Evolutionary conservation across 768 basidiomycete species (phyloP).

Genomic region (Lanmaoa pseudosensibilis): DNA sequence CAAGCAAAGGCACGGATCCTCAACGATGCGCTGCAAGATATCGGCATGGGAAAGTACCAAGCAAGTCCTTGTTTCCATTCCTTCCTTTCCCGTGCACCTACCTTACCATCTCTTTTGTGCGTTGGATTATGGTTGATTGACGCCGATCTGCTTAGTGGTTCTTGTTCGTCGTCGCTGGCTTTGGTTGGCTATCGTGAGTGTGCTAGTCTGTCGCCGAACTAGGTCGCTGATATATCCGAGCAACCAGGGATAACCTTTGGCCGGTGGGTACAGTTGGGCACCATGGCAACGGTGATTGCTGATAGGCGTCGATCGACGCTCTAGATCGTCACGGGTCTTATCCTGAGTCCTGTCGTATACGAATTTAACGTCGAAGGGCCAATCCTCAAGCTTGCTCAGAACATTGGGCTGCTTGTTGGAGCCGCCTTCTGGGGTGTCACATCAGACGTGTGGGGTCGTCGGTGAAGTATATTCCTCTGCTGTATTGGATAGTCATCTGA

Average conservation of each 20-base stretch:
- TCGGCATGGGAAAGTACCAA: constrained; percentile 74
- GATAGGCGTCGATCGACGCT: neutral
- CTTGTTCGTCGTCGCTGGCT: constrained; percentile 66
- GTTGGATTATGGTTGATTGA: neutral
- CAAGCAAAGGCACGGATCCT: constrained; percentile 56
- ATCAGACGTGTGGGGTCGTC: constrained; percentile 71
- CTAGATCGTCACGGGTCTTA: constrained; percentile 64
- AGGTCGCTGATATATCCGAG: constrained; percentile 2
- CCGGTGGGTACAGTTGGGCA: constrained; percentile 45
- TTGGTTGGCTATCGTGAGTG: constrained; percentile 75
- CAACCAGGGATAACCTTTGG: constrained; percentile 66
- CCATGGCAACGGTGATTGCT: neutral
- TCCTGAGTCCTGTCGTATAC: constrained; percentile 58
- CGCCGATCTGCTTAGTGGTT: constrained; percentile 44
- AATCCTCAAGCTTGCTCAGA: constrained; percentile 67
- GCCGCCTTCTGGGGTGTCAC: constrained; percentile 68
- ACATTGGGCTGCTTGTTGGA: constrained; percentile 69
- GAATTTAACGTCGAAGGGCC: constrained; percentile 66
- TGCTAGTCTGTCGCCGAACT: neutral
- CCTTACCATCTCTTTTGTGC: neutral
- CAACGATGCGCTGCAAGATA: constrained; percentile 61
- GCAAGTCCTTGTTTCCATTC: constrained; percentile 28
- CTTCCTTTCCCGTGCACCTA: neutral
- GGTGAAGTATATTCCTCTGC: constrained; percentile 32
- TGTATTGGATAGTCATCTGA: constrained; percentile 7